These are phyloP conservation scores for Ciborinia camelliae DNA, from an alignment of 2,329 filamentous ascomycete genomes.

Conservation along the genomic window DNA sequence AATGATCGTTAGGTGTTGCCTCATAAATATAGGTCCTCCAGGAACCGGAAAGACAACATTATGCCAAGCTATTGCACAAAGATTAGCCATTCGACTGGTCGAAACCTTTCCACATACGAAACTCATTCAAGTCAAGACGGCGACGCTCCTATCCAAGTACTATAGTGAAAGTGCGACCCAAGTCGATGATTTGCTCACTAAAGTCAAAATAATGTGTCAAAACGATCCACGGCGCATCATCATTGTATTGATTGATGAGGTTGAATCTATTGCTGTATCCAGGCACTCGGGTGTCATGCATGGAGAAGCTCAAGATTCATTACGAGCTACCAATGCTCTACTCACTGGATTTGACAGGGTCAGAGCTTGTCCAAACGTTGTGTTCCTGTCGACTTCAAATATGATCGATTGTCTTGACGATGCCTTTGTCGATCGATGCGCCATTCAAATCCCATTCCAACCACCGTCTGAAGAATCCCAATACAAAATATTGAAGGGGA, in stretches of 20 bases:
- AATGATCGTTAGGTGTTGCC: not conserved
- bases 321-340: constrained; percentile 38
- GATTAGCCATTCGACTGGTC: constrained; percentile 46
- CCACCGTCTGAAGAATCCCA: constrained; percentile 28
- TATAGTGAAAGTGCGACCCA: constrained; percentile 47
- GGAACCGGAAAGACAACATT: constrained; percentile 92
- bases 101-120: constrained; percentile 38
- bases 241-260: constrained; percentile 38
- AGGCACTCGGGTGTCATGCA: constrained; percentile 27
- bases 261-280: constrained; percentile 35
- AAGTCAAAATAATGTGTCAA: constrained; percentile 36
- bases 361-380: constrained; percentile 29
- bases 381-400: constrained; percentile 37
- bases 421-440: constrained; percentile 36
- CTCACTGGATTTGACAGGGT: constrained; percentile 35
- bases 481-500: constrained; percentile 34
- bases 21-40: constrained; percentile 42
- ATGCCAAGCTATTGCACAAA: constrained; percentile 85
- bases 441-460: constrained; percentile 26
- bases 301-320: constrained; percentile 34
- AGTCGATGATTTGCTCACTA: constrained; percentile 43
- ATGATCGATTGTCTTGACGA: constrained; percentile 32
- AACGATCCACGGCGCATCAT: constrained; percentile 28
- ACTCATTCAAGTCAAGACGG: constrained; percentile 46
- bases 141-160: constrained; percentile 45